Conservation (phyloP, 2,329 filamentous ascomycete species). For the Fusarium robinianum region DNA sequence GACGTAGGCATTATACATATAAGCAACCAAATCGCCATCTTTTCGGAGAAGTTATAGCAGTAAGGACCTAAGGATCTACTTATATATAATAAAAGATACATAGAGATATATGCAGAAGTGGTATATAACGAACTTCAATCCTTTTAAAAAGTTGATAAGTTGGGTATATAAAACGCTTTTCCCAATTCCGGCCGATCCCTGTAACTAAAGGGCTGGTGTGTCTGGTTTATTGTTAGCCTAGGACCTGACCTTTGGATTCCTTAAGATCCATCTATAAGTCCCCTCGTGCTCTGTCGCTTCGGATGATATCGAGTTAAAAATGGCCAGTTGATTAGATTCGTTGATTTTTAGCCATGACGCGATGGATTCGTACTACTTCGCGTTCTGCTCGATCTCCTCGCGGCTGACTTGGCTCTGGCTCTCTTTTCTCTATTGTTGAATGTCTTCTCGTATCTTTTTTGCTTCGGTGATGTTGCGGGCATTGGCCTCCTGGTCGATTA, state of each 20-base stretch:
- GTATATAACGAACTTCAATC: not conserved
- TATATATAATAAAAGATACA: slow-evolving; percentile 5
- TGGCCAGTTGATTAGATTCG: slow-evolving; percentile 13
- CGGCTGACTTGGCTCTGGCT: not conserved
- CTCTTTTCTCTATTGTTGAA: slow-evolving; percentile 19
- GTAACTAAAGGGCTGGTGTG: slow-evolving; percentile 12
- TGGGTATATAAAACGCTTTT: slow-evolving; percentile 24
- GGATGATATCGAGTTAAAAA: slow-evolving; percentile 6
- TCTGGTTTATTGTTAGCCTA: slow-evolving; percentile 11
- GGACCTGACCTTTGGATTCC: not conserved
- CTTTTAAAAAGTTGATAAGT: slow-evolving; percentile 19
- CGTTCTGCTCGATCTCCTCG: slow-evolving; percentile 6
- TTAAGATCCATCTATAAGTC: slow-evolving; percentile 19
- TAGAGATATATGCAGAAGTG: slow-evolving; percentile 22
- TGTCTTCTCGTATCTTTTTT: slow-evolving; percentile 14
- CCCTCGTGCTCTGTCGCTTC: slow-evolving; percentile 4
- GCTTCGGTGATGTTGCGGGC: slow-evolving; percentile 37
- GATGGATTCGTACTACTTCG: slow-evolving; percentile 7
- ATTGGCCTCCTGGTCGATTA: slow-evolving; percentile 43
- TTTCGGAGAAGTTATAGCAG: slow-evolving; percentile 12
- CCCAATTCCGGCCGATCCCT: slow-evolving; percentile 13
- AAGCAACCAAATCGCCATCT: slow-evolving; percentile 12
- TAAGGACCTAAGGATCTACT: slow-evolving; percentile 13
- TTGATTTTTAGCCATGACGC: slow-evolving; percentile 17
- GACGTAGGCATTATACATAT: slow-evolving; percentile 12